Evolutionary conservation across 805 yeast genomes (phyloP).

Genomic region (Saccharomycopsis amapae): DNA sequence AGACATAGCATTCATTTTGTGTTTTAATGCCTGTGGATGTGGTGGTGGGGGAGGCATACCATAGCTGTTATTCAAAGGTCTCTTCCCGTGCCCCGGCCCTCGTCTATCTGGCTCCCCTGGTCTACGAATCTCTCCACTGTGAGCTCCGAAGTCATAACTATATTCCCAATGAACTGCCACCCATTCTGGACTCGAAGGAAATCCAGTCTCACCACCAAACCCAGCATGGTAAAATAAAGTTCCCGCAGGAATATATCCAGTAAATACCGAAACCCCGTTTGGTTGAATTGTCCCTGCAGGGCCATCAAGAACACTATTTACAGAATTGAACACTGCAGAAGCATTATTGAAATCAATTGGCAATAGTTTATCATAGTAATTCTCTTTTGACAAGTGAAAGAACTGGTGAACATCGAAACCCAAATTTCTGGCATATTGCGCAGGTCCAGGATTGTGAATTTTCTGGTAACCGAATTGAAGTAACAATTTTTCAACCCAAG

Average conservation of each 20-base stretch:
- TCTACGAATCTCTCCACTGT: neutral
- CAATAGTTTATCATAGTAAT: neutral
- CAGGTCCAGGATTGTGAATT: too few relatives aligned
- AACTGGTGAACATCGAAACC: neutral
- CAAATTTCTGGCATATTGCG: slow-evolving; percentile 2
- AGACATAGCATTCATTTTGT: too few relatives aligned
- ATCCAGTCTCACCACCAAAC: slow-evolving; percentile 24
- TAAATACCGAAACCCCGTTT: slow-evolving; percentile 49
- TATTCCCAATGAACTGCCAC: slow-evolving; percentile 59
- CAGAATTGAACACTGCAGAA: slow-evolving; percentile 47
- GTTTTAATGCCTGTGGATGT: too few relatives aligned
- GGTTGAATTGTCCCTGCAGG: slow-evolving; percentile 47
- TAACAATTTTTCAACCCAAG: too few relatives aligned
- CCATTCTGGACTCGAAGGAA: slow-evolving; percentile 52
- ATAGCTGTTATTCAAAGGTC: slow-evolving; percentile 19
- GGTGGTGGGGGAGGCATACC: neutral
- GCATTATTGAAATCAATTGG: slow-evolving; percentile 36
- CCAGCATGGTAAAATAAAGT: slow-evolving; percentile 53
- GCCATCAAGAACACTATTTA: slow-evolving; percentile 46
- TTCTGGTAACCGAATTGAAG: too few relatives aligned
- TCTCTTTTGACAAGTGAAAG: slow-evolving; percentile 1
- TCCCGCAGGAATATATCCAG: slow-evolving; percentile 54
- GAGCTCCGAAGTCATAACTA: slow-evolving; percentile 39
- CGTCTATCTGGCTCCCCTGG: slow-evolving; percentile 2
- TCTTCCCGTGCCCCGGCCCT: slow-evolving; percentile 12